These are phyloP conservation scores for Tanacetum coccineum DNA, from an alignment of 129 eudicot species.

Conservation along the genomic window DNA sequence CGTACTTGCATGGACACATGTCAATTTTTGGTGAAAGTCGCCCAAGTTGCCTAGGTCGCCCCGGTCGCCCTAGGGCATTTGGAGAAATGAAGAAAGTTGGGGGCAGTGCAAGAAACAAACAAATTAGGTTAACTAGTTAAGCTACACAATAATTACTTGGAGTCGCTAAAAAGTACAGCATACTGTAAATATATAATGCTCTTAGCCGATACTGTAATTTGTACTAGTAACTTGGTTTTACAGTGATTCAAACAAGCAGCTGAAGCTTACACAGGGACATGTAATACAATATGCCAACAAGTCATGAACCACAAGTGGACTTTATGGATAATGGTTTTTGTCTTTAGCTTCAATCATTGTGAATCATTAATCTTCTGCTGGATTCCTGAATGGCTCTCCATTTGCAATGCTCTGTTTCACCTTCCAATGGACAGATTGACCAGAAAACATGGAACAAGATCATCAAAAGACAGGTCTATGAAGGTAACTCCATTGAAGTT, in stretches of 20 bases:
- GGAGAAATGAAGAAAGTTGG: too few species aligned
- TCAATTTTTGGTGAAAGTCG: too few species aligned
- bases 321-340: constrained; percentile 9
- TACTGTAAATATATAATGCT: too few species aligned
- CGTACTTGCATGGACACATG: too few species aligned
- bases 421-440: constrained; percentile 18
- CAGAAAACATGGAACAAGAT: constrained; percentile 44
- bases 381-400: constrained; percentile 32
- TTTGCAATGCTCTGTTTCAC: constrained; percentile 26
- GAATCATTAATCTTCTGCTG: neutral
- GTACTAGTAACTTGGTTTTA: neutral
- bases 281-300: constrained; percentile 4
- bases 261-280: neutral
- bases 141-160: neutral
- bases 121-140: neutral
- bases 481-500: constrained; percentile 34
- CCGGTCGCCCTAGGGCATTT: too few species aligned
- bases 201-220: neutral
- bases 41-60: too few species aligned
- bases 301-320: constrained; percentile 11
- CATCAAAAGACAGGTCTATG: constrained; percentile 36
- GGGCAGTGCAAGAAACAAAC: too few species aligned
- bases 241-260: neutral
- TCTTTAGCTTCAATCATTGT: constrained; percentile 5
- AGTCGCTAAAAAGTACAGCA: neutral